Evolutionary conservation across 352 stramenopile species (phyloP).

Genomic region (Globisporangium lucens): DNA sequence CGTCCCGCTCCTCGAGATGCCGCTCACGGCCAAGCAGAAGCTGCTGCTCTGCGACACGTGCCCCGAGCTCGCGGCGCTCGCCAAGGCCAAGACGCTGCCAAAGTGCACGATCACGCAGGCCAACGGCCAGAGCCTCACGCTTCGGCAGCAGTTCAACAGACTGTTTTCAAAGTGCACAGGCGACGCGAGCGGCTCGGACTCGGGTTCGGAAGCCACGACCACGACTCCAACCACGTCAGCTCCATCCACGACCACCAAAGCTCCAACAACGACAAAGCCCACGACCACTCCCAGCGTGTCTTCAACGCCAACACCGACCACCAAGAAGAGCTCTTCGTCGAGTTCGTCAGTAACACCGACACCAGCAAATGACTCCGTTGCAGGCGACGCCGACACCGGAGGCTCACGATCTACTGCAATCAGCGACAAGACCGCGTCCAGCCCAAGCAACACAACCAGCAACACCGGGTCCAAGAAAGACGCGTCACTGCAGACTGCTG

Average conservation of each 20-base stretch:
- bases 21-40: background rate
- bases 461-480: background rate
- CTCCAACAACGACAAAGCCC: background rate
- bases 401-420: background rate
- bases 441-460: background rate
- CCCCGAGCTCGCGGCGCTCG: background rate
- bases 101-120: background rate
- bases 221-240: background rate
- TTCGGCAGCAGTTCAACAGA: background rate
- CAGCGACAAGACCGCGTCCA: background rate
- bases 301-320: background rate
- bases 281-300: background rate
- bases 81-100: constrained; percentile 1
- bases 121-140: background rate
- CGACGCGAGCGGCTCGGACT: background rate
- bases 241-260: background rate
- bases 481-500: background rate
- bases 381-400: background rate
- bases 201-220: background rate
- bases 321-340: constrained; percentile 1
- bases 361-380: background rate
- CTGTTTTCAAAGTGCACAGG: background rate
- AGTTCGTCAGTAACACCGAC: background rate
- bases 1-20: background rate
- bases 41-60: constrained; percentile 2